Base-by-base conservation (phyloP, 225 moss, liverwort and hornwort genomes). In the Pseudoscleropodium purum region DNA sequence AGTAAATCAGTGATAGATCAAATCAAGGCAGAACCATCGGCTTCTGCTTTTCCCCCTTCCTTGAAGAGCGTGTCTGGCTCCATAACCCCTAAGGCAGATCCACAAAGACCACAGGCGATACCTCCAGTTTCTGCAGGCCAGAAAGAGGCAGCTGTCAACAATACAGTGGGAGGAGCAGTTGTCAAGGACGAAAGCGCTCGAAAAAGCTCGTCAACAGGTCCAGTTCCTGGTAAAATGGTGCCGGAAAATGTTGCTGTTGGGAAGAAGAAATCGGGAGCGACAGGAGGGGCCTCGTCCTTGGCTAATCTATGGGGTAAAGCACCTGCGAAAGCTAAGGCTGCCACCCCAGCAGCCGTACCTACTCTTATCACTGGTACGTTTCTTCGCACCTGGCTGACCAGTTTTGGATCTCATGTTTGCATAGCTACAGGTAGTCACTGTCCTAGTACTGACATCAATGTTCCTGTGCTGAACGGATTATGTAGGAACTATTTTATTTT, bases 261-360 rank as follows among this genome's bases (percentile, higher is more conserved):
- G 47, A 99, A 97, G 93, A 94, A 95, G 89, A 97, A 97, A 94
- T 67, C 86, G 67, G 92, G 92, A 91, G 91, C 85, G 49, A 59
- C 89, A 84, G 94, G 85, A 88, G 93, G 94, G 56, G 93, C 92
- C 37, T 90, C 94, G 56, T 92, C 99, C 80, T 93, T 99, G 89
- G 95, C 97, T 56, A 99, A 95, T 87, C 89, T 99, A 88, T 99
- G 99, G 99, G 97, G 97, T 21, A 97, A 94, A 93, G 97, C 96
- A 88, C 94, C 99, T 64, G 89, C 91, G 39, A 97, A 97, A 93
- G 84, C 92, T 34, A 96, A 94, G 88, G 79, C 67, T 75, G 60
- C 89, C 59, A 87, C 94, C 78, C 89, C 92, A 39, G 52, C 85
- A 85, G 85, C 90, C 61, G 64, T 86, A 79, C 90, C 93, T 81